Evolutionary conservation across 805 yeast species (phyloP).

Genomic region (Saccharomycopsis fermentans): DNA sequence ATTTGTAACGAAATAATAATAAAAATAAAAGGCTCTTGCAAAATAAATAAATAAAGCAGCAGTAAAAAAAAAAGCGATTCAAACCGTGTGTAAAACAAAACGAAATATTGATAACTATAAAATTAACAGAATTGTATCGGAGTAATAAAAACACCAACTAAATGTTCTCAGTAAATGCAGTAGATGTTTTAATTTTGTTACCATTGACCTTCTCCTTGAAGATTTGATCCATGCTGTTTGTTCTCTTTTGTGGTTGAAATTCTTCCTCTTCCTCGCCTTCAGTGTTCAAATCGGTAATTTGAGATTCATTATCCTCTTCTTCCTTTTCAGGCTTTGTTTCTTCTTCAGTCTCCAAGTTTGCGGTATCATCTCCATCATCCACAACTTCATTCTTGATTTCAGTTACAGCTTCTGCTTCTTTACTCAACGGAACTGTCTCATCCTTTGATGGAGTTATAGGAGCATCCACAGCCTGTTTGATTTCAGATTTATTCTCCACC

Average conservation of each 20-base stretch:
- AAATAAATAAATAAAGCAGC: too few relatives aligned
- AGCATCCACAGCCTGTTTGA: neutral
- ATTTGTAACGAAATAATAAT: too few relatives aligned
- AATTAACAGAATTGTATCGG: neutral
- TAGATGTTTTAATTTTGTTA: neutral
- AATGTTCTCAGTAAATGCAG: neutral
- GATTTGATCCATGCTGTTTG: neutral
- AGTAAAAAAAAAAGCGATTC: too few relatives aligned
- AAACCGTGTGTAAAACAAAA: too few relatives aligned
- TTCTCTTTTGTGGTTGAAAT: neutral
- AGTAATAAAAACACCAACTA: neutral
- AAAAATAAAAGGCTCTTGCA: too few relatives aligned
- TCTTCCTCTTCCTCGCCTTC: slow-evolving; percentile 1
- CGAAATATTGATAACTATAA: too few relatives aligned
- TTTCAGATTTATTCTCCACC: neutral
- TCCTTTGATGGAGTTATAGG: neutral
- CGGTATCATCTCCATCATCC: neutral
- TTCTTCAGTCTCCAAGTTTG: neutral
- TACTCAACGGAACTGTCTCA: neutral
- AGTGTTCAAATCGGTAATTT: neutral
- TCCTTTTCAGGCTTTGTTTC: neutral
- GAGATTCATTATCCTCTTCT: neutral
- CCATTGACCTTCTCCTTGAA: neutral
- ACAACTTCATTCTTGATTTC: neutral
- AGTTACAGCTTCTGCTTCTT: neutral